phyloP scores from a whole-genome alignment of 75 land plant genomes.

The Cupressus sempervirens region DNA sequence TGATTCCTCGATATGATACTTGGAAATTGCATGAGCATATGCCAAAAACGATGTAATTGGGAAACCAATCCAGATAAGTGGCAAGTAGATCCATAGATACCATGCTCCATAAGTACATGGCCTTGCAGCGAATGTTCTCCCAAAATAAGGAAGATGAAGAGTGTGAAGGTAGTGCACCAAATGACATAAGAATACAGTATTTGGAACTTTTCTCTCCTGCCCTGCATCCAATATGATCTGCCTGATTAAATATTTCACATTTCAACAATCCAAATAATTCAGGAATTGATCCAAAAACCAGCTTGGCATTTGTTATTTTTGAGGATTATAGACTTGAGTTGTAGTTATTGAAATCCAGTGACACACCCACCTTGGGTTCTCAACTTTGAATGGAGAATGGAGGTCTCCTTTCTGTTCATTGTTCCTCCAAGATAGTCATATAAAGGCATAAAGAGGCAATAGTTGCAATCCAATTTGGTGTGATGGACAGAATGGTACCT shows the following conservation, averaged over 20 bases:
- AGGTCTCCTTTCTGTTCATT: conserved; percentile 3
- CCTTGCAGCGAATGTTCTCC: conserved; percentile 23
- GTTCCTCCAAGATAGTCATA: conserved; percentile 49
- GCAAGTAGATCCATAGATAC: conserved; percentile 22
- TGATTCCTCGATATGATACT: conserved; percentile 7
- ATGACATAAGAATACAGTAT: conserved; percentile 38
- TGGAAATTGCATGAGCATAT: conserved; percentile 11
- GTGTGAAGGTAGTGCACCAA: conserved; percentile 22
- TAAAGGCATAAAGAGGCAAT: conserved; percentile 46
- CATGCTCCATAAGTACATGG: conserved; percentile 24
- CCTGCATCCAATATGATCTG: conserved; percentile 3
- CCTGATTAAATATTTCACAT: neutral
- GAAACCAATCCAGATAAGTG: conserved; percentile 13
- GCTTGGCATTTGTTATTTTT: too few relatives aligned
- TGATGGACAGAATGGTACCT: conserved; percentile 49
- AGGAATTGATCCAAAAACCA: too few relatives aligned
- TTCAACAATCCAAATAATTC: too few relatives aligned
- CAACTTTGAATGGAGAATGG: conserved; percentile 12
- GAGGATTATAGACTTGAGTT: too few relatives aligned
- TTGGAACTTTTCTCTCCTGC: conserved; percentile 17
- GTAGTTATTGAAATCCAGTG: neutral
- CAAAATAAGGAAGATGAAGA: conserved; percentile 22
- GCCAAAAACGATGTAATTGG: conserved; percentile 11
- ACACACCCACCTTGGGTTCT: conserved; percentile 14
- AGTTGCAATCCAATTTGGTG: conserved; percentile 28